These are phyloP conservation scores for Cercospora zeae-maydis DNA, from an alignment of 2,329 filamentous ascomycete species.

Conservation along the genomic window DNA sequence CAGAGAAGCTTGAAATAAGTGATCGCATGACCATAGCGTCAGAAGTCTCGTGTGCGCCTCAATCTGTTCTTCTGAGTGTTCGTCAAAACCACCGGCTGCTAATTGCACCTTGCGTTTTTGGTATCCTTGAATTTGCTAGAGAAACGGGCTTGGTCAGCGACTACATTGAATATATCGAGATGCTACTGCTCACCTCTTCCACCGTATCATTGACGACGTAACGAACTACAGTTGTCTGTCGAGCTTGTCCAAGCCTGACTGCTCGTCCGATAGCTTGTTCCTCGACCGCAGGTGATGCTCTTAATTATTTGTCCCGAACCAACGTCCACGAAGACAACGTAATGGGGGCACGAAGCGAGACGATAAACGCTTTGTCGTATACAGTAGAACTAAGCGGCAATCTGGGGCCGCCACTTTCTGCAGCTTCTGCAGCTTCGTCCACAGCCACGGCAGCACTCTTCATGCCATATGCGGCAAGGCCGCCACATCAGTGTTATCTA, in stretches of 20 bases:
- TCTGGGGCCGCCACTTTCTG: too few species aligned
- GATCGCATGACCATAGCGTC: not conserved
- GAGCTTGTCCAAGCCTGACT: not conserved
- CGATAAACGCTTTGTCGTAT: too few species aligned
- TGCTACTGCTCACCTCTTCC: not conserved
- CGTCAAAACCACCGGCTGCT: not conserved
- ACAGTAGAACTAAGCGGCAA: too few species aligned
- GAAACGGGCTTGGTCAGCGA: not conserved
- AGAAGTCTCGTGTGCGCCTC: not conserved
- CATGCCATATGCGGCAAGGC: too few species aligned
- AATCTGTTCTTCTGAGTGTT: not conserved
- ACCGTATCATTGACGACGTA: not conserved
- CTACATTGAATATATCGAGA: not conserved
- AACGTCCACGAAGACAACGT: too few species aligned
- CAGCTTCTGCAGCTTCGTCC: too few species aligned
- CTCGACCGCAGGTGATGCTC: not conserved
- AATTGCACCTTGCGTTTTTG: not conserved
- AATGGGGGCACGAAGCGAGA: too few species aligned
- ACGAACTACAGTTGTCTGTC: not conserved
- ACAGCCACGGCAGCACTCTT: too few species aligned
- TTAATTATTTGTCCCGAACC: too few species aligned
- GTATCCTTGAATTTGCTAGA: not conserved
- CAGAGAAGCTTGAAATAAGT: not conserved
- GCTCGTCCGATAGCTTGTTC: not conserved
- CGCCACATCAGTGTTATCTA: too few species aligned